These are phyloP conservation scores for Pseudevernia furfuracea DNA, from an alignment of 495 filamentous ascomycete species.

Conservation along the genomic window DNA sequence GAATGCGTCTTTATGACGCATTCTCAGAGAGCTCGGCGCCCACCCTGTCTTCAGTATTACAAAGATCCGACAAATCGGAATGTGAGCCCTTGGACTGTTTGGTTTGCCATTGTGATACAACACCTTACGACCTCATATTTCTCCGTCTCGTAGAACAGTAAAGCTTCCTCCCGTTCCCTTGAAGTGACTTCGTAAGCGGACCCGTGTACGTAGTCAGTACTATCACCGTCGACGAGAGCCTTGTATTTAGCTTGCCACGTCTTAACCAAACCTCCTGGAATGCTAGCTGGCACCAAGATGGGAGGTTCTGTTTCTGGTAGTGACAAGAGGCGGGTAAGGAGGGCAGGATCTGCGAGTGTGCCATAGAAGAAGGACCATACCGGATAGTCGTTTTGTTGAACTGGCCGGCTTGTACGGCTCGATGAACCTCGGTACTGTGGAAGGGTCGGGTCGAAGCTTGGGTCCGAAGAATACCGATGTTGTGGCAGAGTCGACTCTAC, in stretches of 20 bases:
- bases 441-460: conserved; percentile 1
- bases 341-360: conserved; percentile 27
- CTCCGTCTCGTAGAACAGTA: conserved; percentile 35
- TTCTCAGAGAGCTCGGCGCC: too few species aligned
- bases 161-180: conserved; percentile 33
- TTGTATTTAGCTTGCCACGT: conserved; percentile 37
- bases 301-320: conserved; percentile 11
- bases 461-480: conserved; percentile 9
- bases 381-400: conserved; percentile 33
- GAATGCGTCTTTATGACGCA: too few species aligned
- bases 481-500: conserved; percentile 29
- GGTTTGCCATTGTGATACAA: conserved; percentile 23
- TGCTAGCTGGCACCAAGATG: conserved; percentile 20
- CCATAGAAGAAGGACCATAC: conserved; percentile 42
- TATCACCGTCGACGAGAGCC: conserved; percentile 33
- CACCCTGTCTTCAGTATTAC: too few species aligned
- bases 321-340: conserved; percentile 26
- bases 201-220: conserved; percentile 25
- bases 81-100: conserved; percentile 6
- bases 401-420: not conserved
- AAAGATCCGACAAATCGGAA: conserved; percentile 17
- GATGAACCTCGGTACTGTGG: conserved; percentile 18
- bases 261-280: conserved; percentile 30
- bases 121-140: conserved; percentile 40
- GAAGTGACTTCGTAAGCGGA: conserved; percentile 33